phyloP scores from a whole-genome alignment of 108 stramenopile genomes.

The Aurantiochytrium sp. region DNA sequence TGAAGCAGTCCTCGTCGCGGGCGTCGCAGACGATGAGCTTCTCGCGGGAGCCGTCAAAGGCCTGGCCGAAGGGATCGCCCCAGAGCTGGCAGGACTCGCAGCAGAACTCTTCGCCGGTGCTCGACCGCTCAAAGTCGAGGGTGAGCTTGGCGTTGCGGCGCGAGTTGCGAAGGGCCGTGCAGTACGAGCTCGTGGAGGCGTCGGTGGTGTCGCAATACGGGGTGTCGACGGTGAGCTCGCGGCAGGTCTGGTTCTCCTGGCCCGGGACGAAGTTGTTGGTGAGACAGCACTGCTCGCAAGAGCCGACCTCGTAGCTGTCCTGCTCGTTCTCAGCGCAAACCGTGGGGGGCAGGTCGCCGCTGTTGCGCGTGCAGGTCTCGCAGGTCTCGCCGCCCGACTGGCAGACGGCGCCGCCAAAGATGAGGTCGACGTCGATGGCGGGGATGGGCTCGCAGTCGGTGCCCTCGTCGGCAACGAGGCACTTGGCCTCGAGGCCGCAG shows the following conservation, averaged over 20 bases:
- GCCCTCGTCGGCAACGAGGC: background rate
- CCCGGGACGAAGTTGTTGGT: background rate
- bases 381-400: background rate
- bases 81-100: background rate
- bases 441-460: background rate
- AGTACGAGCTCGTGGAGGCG: background rate
- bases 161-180: background rate
- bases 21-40: slow-evolving; percentile 6
- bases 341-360: background rate
- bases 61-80: background rate
- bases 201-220: background rate
- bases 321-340: background rate
- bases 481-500: background rate
- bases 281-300: background rate
- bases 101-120: background rate
- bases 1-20: background rate
- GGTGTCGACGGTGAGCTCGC: background rate
- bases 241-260: background rate
- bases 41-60: slow-evolving; percentile 1
- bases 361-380: background rate
- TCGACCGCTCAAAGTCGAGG: background rate
- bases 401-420: background rate
- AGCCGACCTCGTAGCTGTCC: background rate
- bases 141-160: background rate
- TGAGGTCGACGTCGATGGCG: background rate